Evolutionary conservation across 1,139 yeast genomes (phyloP).

Genomic region (Hansenula anomala): DNA sequence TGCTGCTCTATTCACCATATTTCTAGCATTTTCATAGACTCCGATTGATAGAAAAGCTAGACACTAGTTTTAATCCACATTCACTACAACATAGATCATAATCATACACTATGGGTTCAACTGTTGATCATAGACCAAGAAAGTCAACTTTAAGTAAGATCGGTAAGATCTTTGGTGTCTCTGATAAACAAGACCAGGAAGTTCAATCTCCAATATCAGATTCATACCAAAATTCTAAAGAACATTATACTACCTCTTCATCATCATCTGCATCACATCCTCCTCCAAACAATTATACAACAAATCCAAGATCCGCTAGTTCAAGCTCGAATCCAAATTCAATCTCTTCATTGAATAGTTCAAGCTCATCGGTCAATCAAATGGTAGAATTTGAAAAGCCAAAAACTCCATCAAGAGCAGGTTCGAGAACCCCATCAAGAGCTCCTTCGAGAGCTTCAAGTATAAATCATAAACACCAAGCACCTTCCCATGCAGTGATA

Average conservation of each 20-base stretch:
- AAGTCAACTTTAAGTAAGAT: constrained; percentile 1
- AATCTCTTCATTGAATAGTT: constrained; percentile 12
- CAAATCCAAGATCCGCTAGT: constrained; percentile 1
- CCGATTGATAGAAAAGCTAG: no score
- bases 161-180: constrained; percentile 1
- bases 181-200: no score
- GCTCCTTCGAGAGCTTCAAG: constrained; percentile 7
- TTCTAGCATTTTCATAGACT: no score
- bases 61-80: no score
- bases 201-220: background rate
- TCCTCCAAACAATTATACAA: background rate
- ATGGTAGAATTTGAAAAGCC: constrained; percentile 6
- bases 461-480: background rate
- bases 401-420: constrained; percentile 9
- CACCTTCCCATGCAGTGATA: background rate
- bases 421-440: constrained; percentile 8
- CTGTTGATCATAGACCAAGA: constrained; percentile 2
- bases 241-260: background rate
- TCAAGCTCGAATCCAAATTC: background rate
- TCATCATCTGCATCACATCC: no score
- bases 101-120: background rate
- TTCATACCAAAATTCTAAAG: background rate
- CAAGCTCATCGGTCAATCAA: constrained; percentile 13
- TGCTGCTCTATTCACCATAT: no score
- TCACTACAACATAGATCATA: no score